Conservation (phyloP, 208 protist species). For the Leishmania tarentolae region DNA sequence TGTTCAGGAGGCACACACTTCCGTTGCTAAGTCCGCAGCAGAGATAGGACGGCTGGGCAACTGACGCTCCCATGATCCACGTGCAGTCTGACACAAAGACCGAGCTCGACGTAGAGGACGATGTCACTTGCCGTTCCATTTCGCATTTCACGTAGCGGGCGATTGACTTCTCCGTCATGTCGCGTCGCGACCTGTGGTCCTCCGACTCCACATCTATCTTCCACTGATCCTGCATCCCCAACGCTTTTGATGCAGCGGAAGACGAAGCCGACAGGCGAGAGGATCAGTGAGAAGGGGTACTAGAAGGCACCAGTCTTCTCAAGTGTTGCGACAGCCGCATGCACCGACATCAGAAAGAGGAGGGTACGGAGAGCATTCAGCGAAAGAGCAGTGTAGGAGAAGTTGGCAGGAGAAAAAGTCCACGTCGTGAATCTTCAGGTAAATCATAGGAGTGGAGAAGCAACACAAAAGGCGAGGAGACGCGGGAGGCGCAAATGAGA, state of each 20-base stretch:
- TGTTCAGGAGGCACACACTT: conserved; percentile 69
- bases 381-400: not conserved
- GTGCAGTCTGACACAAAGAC: conserved; percentile 64
- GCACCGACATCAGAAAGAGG: not conserved
- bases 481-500: not conserved
- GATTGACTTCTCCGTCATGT: conserved; percentile 58
- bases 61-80: conserved; percentile 35
- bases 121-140: conserved; percentile 58
- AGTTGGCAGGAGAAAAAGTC: not conserved
- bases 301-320: not conserved
- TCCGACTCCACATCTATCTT: conserved; percentile 36
- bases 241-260: not conserved
- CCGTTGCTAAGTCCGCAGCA: conserved; percentile 70
- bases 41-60: conserved; percentile 40
- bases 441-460: not conserved
- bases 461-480: not conserved
- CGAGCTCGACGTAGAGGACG: conserved; percentile 43
- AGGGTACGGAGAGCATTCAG: not conserved
- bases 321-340: not conserved
- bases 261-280: not conserved
- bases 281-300: not conserved
- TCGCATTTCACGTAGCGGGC: conserved; percentile 46
- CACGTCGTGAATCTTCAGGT: not conserved
- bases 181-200: conserved; percentile 49
- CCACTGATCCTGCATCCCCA: conserved; percentile 34